phyloP scores from a whole-genome alignment of 1,139 yeast genomes.

The Lodderomyces orthopsilosis region DNA sequence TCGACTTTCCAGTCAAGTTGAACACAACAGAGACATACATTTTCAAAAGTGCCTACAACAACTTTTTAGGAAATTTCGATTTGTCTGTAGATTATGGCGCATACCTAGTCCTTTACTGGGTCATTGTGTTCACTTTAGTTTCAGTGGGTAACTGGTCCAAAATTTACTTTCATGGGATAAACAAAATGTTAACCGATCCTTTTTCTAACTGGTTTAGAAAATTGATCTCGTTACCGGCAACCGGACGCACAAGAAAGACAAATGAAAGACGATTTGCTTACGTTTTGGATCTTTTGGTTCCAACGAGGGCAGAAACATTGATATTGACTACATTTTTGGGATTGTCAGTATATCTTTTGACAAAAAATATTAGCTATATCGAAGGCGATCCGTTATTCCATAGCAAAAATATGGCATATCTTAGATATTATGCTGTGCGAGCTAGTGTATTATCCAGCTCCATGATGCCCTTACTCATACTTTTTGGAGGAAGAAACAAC shows the following conservation, averaged over 20 bases:
- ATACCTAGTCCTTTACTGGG: slow-evolving; percentile 32
- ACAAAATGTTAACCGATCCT: slow-evolving; percentile 21
- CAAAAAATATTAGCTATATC: slow-evolving; percentile 20
- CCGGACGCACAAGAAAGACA: slow-evolving; percentile 24
- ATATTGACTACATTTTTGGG: slow-evolving; percentile 46
- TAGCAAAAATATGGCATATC: slow-evolving; percentile 25
- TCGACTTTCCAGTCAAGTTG: slow-evolving; percentile 26
- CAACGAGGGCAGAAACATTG: slow-evolving; percentile 62
- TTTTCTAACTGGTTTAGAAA: slow-evolving; percentile 25
- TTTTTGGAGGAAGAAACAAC: slow-evolving; percentile 65
- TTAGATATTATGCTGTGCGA: slow-evolving; percentile 50
- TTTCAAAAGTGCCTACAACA: slow-evolving; percentile 29
- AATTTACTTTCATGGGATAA: slow-evolving; percentile 21
- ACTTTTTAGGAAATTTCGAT: slow-evolving; percentile 41
- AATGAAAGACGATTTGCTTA: slow-evolving; percentile 24
- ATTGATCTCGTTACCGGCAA: slow-evolving; percentile 28
- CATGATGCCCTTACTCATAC: slow-evolving; percentile 49
- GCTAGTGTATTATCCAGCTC: slow-evolving; percentile 56
- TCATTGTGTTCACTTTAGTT: slow-evolving; percentile 22
- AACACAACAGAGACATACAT: slow-evolving; percentile 18
- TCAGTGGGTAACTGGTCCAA: slow-evolving; percentile 35
- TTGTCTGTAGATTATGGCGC: slow-evolving; percentile 34
- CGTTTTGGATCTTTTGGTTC: slow-evolving; percentile 43
- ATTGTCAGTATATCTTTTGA: slow-evolving; percentile 39
- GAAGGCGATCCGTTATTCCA: slow-evolving; percentile 31